Base-by-base conservation (phyloP, 306 rosid species). In the Hippophae tibetana region DNA sequence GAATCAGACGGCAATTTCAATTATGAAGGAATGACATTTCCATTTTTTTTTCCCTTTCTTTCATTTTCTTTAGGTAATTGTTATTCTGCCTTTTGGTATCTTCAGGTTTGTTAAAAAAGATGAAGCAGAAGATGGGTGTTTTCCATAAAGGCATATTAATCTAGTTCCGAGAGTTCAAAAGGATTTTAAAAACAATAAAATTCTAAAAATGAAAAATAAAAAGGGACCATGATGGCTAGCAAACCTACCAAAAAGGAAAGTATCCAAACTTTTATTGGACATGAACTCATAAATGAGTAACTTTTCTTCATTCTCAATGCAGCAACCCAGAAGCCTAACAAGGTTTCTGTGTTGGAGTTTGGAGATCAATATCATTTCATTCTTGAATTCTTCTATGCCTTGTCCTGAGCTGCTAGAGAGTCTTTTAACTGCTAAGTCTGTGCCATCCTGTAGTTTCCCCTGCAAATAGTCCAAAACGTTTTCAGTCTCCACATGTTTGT, bases 331-430 rank as follows among this genome's bases (percentile, higher is more conserved):
- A 23, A 79, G 67, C 47, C 23, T 71, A 42, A 79, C 77, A 45
- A 78, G 83, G 48, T 67, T 79, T 61, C 73, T 65, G 38, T 79
- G 75, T 27, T 74, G 80, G 58, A 71, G 80, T 5, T 79, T 75
- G 8, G 72, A 53, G 9, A 79, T 67, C 61, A 74, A 53, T 10
- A 38, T 7, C n/a, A 60, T 52, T 54, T 78, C 83, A 44, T 60
- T 74, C 61, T 64, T 67, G 42, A 74, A 78, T 58, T 74, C 80
- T 13, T 67, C 43, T 10, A 40, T 26, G 26, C 83, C 84, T 50
- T 79, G 80, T 10, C 64, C 57, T 5, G 80, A 79, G 56, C 65
- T 53, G 14, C 69, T 57, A 1, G 83, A 72, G 8, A 74, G 67
- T 42, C 78, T 64, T 58, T 78, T 79, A 5, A 74, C 74, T 2